Base-by-base conservation (phyloP, 2,329 filamentous ascomycete species). In the Lecanicillium sp. region DNA sequence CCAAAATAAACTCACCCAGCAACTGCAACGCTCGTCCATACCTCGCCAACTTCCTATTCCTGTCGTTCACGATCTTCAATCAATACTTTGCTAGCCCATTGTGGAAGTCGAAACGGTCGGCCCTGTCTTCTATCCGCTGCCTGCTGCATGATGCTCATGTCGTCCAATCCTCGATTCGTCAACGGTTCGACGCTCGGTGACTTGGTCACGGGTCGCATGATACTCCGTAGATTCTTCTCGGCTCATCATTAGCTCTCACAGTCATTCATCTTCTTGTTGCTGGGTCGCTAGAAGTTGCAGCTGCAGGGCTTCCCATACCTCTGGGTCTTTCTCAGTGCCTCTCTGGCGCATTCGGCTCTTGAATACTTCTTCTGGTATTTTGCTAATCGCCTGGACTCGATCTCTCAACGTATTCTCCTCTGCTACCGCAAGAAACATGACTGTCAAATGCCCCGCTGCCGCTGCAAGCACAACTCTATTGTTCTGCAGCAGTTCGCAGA, bases 141-240 rank as follows among this genome's bases (percentile, higher is more conserved):
- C 39, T 56, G 55, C 29, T 49, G 51, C 53, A 64, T 55, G 13
- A 58, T 54, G 34, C 51, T 50, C 29, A 55, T 43, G 31, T 62
- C 59, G 20, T 59, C 55, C 11, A 25, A 44, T 5, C 45, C 52
- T 30, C 42, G 6, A 11, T 11, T 25, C 22, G 22, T 6, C 22
- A 6, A 25, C 11, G 22, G 22, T 25, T 11, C 7, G 11, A 6
- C 11, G 22, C 22, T 25, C 22, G 22, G 22, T 12, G 35, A 41
- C 15, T 48, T 38, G 9, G 37, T 32, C 35, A 41, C 47, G 13
- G 45, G 38, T 29, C 53, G 52, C 32, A 44, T 35, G 22, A 60
- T 54, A 29, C 55, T 62, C 9, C 46, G 47, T 17, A 61, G 38
- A 37, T 60, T 60, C 60, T 64, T 40, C 27, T 20, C 6, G 31